A percentile compares a stretch with the other conserved stretches of the same genome.
Conservation (phyloP, 176 grass and related monocot species). For the Triticum aestivum region DNA sequence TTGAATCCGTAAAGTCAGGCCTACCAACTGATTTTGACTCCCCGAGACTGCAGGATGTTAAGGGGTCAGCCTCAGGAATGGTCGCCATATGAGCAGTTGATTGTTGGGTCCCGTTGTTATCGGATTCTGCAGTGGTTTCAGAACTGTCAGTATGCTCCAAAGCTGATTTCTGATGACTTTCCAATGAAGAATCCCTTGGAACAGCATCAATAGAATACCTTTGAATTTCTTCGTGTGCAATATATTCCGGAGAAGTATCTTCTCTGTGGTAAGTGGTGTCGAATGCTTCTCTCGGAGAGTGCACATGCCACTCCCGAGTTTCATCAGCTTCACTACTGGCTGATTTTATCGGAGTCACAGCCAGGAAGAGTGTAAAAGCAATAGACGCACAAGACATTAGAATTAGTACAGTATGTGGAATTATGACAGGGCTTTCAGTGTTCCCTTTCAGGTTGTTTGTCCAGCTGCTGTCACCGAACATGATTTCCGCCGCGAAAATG, state of each 20-base stretch:
- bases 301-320: conserved; percentile 15
- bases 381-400: conserved; percentile 63
- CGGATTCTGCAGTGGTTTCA: conserved; percentile 39
- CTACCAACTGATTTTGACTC: conserved; percentile 37
- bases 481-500: conserved; percentile 68
- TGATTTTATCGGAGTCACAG: conserved; percentile 76
- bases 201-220: neutral
- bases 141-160: conserved; percentile 19
- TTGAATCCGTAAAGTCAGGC: conserved; percentile 23
- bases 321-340: conserved; percentile 49
- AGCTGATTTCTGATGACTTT: conserved; percentile 16
- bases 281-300: neutral
- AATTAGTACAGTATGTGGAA: conserved; percentile 48
- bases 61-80: conserved; percentile 15
- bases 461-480: conserved; percentile 84
- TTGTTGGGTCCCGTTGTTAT: conserved; percentile 7
- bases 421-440: conserved; percentile 34
- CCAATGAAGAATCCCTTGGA: neutral
- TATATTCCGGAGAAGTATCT: conserved; percentile 32
- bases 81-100: neutral
- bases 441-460: conserved; percentile 68
- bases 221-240: conserved; percentile 36
- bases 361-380: conserved; percentile 56
- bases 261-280: conserved; percentile 3
- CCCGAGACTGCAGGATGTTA: neutral